These are phyloP conservation scores for Hypoxylon sp. DNA, from an alignment of 2,329 filamentous ascomycete species.

Conservation along the genomic window DNA sequence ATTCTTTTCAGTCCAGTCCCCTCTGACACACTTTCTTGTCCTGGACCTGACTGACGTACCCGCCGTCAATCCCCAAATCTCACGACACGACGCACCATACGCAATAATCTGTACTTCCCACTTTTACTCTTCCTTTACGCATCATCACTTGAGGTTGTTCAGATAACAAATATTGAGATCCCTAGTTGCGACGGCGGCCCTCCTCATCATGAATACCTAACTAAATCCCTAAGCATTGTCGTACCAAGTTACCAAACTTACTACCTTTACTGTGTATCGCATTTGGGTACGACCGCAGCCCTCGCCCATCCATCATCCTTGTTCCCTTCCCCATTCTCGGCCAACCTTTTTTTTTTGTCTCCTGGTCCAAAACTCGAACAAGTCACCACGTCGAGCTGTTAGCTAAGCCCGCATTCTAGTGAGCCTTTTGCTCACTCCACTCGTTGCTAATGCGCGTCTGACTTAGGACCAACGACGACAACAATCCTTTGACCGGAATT, in stretches of 20 bases:
- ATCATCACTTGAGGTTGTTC: constrained; percentile 10
- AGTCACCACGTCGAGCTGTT: constrained; percentile 40
- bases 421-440: constrained; percentile 39
- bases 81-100: constrained; percentile 31
- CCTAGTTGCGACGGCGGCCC: constrained; percentile 17
- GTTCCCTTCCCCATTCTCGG: constrained; percentile 36
- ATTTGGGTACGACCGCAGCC: constrained; percentile 41
- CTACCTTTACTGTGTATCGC: constrained; percentile 40
- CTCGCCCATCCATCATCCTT: constrained; percentile 42
- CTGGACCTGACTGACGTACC: constrained; percentile 39
- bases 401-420: constrained; percentile 38
- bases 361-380: constrained; percentile 35
- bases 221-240: constrained; percentile 41
- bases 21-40: constrained; percentile 34
- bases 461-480: constrained; percentile 36
- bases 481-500: constrained; percentile 42
- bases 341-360: constrained; percentile 40
- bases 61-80: constrained; percentile 39
- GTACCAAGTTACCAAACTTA: constrained; percentile 24
- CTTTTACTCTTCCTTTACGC: constrained; percentile 10
- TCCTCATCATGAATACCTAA: constrained; percentile 48
- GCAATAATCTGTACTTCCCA: constrained; percentile 9
- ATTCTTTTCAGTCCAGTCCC: constrained; percentile 18
- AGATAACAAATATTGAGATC: constrained; percentile 11
- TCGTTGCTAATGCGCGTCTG: constrained; percentile 44